Conservation (phyloP, 495 filamentous ascomycete genomes). For the Aspergillus bertholletiae region DNA sequence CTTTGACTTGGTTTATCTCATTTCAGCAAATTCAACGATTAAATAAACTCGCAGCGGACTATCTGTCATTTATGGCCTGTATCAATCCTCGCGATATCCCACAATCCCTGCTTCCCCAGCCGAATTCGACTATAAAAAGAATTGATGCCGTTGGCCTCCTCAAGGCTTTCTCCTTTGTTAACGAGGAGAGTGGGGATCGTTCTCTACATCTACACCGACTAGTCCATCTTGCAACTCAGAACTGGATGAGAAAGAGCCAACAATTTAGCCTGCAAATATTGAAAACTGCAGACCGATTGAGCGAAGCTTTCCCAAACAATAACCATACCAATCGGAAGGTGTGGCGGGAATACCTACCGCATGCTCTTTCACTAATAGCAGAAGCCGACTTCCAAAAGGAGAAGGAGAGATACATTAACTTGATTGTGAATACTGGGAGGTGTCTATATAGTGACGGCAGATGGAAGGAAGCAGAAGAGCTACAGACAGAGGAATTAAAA, state of each 20-base stretch:
- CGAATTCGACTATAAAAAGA: constrained; percentile 6
- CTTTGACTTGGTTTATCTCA: constrained; percentile 51
- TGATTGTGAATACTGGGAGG: not conserved
- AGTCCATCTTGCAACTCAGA: constrained; percentile 31
- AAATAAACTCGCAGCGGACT: constrained; percentile 25
- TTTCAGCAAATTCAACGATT: constrained; percentile 40
- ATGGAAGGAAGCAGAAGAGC: too few relatives aligned
- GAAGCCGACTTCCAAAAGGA: not conserved
- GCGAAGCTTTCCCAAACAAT: constrained; percentile 18
- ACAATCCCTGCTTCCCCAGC: constrained; percentile 20
- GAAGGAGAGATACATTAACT: not conserved
- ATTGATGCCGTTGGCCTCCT: constrained; percentile 29
- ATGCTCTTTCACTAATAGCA: constrained; percentile 14
- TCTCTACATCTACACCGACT: constrained; percentile 27
- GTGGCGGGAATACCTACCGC: constrained; percentile 27
- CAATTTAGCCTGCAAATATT: constrained; percentile 4
- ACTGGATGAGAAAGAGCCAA: constrained; percentile 25
- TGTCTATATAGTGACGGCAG: constrained; percentile 5
- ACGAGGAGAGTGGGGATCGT: not conserved
- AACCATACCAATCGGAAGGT: constrained; percentile 18
- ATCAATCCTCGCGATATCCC: constrained; percentile 33
- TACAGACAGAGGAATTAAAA: constrained; percentile 5
- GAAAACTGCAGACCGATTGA: constrained; percentile 13
- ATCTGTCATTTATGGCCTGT: constrained; percentile 43
- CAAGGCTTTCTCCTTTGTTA: constrained; percentile 25